Evolutionary conservation across 2,329 filamentous ascomycete genomes (phyloP).

Genomic region (Endoconidiophora laricicola): DNA sequence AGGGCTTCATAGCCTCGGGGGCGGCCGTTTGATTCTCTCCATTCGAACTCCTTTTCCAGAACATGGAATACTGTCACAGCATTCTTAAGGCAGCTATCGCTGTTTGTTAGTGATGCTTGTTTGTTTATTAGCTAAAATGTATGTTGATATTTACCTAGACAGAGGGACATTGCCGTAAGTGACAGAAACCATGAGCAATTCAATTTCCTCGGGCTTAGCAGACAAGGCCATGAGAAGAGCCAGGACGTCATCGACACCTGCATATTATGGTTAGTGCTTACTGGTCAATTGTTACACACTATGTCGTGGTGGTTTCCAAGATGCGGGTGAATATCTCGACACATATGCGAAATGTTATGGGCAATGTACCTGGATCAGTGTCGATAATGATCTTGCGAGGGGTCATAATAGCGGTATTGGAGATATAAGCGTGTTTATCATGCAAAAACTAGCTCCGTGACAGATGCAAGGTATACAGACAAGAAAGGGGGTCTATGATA

Average conservation of each 20-base stretch:
- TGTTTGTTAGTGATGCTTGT: not conserved
- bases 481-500: no score
- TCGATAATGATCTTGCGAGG: constrained; percentile 80
- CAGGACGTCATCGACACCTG: constrained; percentile 79
- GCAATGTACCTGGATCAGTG: constrained; percentile 60
- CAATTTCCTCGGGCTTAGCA: constrained; percentile 65
- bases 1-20: constrained; percentile 57
- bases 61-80: constrained; percentile 82
- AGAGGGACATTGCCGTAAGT: constrained; percentile 91
- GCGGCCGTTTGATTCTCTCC: constrained; percentile 55
- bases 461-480: no score
- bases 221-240: constrained; percentile 77
- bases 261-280: not conserved
- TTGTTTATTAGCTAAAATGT: no score
- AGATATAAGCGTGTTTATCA: constrained; percentile 4
- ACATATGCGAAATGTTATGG: not conserved
- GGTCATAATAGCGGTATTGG: constrained; percentile 31
- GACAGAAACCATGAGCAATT: constrained; percentile 70
- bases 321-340: not conserved
- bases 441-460: no score
- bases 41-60: constrained; percentile 73
- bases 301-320: not conserved
- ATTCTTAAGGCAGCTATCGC: constrained; percentile 58
- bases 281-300: not conserved
- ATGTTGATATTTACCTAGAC: constrained; percentile 38